Percentiles rank a stretch among this genome's conserved stretches.
phyloP scores from a whole-genome alignment of 805 yeast species.

The Teunomyces pallodes region DNA sequence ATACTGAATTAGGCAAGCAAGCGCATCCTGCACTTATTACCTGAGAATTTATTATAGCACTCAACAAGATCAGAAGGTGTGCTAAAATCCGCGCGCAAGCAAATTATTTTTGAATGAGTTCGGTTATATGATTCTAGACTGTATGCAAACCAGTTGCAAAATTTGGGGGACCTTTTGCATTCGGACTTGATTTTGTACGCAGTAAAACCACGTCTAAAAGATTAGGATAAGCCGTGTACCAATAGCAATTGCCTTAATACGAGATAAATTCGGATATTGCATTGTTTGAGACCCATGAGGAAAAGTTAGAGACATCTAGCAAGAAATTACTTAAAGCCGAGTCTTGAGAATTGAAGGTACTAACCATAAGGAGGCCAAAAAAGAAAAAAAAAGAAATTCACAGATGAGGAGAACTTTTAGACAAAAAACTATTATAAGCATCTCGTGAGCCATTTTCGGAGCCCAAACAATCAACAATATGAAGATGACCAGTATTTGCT shows the following conservation, averaged over 20 bases:
- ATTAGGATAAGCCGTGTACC: too few relatives aligned
- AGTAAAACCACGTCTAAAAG: too few relatives aligned
- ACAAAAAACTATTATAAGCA: conserved; percentile 1
- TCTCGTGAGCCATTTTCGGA: neutral
- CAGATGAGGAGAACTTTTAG: neutral
- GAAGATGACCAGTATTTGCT: neutral
- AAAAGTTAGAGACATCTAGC: too few relatives aligned
- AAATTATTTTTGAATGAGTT: neutral
- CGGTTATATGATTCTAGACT: neutral
- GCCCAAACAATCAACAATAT: neutral
- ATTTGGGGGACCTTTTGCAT: neutral
- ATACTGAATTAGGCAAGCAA: too few relatives aligned
- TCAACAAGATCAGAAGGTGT: neutral
- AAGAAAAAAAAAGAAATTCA: neutral
- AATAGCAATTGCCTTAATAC: too few relatives aligned
- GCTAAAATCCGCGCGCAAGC: neutral
- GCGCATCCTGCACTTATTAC: too few relatives aligned
- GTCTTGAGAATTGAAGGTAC: too few relatives aligned
- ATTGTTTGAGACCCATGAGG: too few relatives aligned
- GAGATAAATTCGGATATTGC: too few relatives aligned
- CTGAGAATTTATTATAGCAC: too few relatives aligned
- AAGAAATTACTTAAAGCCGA: too few relatives aligned
- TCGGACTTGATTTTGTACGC: neutral
- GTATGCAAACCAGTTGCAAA: conserved; percentile 2
- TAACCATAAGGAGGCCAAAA: neutral